A percentile compares a stretch with the other conserved stretches of the same genome.
phyloP scores from a whole-genome alignment of 345 rosid genomes.

The Viola odorata region DNA sequence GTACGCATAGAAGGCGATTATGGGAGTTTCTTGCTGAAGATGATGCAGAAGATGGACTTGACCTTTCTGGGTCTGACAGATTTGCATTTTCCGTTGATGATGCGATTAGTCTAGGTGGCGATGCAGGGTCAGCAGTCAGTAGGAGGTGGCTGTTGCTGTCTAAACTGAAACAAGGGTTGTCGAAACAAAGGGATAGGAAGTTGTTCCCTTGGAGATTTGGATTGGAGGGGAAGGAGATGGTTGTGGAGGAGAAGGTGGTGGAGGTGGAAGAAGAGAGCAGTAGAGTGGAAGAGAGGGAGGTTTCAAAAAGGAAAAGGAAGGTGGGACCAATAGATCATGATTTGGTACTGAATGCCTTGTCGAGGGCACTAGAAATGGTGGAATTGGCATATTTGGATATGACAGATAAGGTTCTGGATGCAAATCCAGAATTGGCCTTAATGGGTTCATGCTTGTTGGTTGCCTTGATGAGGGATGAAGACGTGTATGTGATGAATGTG shows the following conservation, averaged over 20 bases:
- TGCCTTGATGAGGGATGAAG: conserved; percentile 91
- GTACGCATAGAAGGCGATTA: conserved; percentile 37
- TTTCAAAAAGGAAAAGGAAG: conserved; percentile 56
- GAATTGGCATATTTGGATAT: conserved; percentile 84
- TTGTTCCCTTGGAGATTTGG: conserved; percentile 79
- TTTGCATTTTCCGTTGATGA: conserved; percentile 92
- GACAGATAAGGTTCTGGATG: conserved; percentile 83
- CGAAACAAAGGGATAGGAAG: conserved; percentile 62
- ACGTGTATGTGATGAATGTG: conserved; percentile 92
- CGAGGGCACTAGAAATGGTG: conserved; percentile 69
- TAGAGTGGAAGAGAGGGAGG: conserved; percentile 46
- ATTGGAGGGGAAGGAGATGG: conserved; percentile 55
- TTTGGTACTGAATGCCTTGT: conserved; percentile 74
- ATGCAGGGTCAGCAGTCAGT: conserved; percentile 56
- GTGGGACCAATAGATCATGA: conserved; percentile 78
- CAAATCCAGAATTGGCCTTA: conserved; percentile 90
- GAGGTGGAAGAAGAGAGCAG: conserved; percentile 47
- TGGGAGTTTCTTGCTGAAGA: conserved; percentile 90
- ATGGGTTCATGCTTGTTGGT: conserved; percentile 97
- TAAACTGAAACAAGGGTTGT: conserved; percentile 74
- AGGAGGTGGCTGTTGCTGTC: conserved; percentile 80
- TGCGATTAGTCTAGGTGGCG: conserved; percentile 53
- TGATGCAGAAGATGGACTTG: conserved; percentile 79
- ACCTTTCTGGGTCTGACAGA: conserved; percentile 90
- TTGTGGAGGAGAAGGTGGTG: conserved; percentile 46